Evolutionary conservation across 306 rosid species (phyloP), one percentile per base, ranked within the genome.

Genomic region (Alnus rubra): DNA sequence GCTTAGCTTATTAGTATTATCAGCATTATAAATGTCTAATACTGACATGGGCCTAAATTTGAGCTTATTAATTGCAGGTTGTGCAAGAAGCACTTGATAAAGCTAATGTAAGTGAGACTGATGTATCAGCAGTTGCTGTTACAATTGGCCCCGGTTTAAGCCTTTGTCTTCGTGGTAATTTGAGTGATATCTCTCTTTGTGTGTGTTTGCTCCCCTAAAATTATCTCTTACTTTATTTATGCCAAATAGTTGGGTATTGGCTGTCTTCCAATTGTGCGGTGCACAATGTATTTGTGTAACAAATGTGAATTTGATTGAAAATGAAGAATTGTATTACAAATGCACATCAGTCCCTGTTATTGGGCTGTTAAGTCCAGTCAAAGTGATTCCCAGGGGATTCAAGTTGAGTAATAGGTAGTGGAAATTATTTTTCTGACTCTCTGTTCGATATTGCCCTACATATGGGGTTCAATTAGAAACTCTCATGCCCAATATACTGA

Each of bases 121-220:
- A 95, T 86, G 86, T 95, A 63, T 87, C 98, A 49, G 98, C 97
- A n/a, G 89, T 95, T 68, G 98, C 98, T 82, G 98, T 92, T 60
- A 92, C 98, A 63, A 92, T 95, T 74, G 98, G 98, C 82, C 98
- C 98, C 48, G 98, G 98, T 85, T 92, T 95, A 83, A 87, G 98
- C 88, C 98, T 95, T 77, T 95, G 98, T 63, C 97, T 95, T 76
- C 94, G 98, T 37, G 98, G 98, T 95, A 89, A 88, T 73, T 30
- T 85, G 50, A 79, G 53, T 45, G 31, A 31, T 30, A 7, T 9
- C 35, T 47, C 39, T 76, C 69, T 23, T 59, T 59, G 4, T 65
- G 37, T 76, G 23, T 42, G 51, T n/a, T 42, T 16, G 23, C 50
- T 42, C 72, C 51, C 48, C 72, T 28, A 42, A 42, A 67, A 16